Evolutionary conservation across 257 asterid species (phyloP), one percentile per base, ranked within the genome.

Genomic region (Cynanchum wilfordii): DNA sequence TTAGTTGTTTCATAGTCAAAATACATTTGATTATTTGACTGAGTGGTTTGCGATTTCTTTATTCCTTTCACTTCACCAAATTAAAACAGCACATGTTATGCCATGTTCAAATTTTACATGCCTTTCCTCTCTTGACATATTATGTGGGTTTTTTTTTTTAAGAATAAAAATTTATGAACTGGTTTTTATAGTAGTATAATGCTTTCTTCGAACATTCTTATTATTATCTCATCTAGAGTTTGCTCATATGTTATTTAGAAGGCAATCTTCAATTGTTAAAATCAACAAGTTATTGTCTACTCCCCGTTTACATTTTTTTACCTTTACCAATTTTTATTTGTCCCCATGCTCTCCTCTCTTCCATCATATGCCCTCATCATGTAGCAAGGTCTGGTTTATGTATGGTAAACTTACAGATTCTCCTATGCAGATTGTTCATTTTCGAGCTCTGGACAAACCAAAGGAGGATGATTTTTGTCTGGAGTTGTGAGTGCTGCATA

Each of bases 401-500:
- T 11, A 55, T 27, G 56, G 24, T 33, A 36, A 57, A 36, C 60
- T 13, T 52, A 47, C 69, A 68, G 49, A 66, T 72, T 30, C 1
- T 66, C 50, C 58, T 77, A 70, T 80, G 77, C 90, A 95, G 99
- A 75, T 89, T 58, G 99, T 95, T 76, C 97, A 90, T 80, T 92
- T 95, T 77, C 93, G 99, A 73, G 83, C 90, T 68, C 81, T 94
- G 81, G 97, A 94, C 78, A 88, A 83, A 77, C 97, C 99, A 62
- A 94, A 91, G 86, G 97, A 91, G 79, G 97, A 94, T 75, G 99
- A 88, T 51, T 94, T 94, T 78, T 84, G 85, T 79, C 87, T 94
- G 36, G 99, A 94, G 85, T 79, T 94, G 99, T 94, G 84, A 88
- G 97, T 94, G 77, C 44, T 57, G 42, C 45, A 55, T 47, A 59